These are phyloP conservation scores for Myochromella boudieri DNA, from an alignment of 768 basidiomycete genomes.

Conservation along the genomic window DNA sequence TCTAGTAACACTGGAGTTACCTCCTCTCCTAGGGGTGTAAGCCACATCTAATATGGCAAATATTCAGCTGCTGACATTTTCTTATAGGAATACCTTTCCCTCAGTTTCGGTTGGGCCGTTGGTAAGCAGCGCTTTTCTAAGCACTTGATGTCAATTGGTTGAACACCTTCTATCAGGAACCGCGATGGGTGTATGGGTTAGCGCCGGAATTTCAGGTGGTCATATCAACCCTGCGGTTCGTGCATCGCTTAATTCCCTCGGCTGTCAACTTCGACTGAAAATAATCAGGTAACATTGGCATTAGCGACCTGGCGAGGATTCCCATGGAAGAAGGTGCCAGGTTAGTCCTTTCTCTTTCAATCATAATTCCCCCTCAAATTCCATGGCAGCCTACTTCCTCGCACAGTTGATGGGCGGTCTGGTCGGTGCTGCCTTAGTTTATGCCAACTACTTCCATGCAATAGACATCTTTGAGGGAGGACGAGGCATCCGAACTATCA, in stretches of 20 bases:
- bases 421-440: constrained; percentile 57
- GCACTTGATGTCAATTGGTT: neutral
- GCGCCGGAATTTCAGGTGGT: constrained; percentile 49
- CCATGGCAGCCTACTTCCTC: constrained; percentile 43
- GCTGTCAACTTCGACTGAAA: constrained; percentile 2
- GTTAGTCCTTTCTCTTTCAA: constrained; percentile 15
- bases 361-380: neutral
- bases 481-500: constrained; percentile 47
- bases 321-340: constrained; percentile 71
- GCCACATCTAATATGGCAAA: constrained; percentile 12
- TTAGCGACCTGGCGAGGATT: constrained; percentile 65
- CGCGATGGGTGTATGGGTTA: constrained; percentile 48
- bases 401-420: constrained; percentile 65
- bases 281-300: constrained; percentile 55
- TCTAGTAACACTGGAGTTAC: constrained; percentile 39
- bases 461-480: constrained; percentile 66
- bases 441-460: constrained; percentile 69
- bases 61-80: neutral
- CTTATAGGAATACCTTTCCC: constrained; percentile 38
- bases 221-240: constrained; percentile 43
- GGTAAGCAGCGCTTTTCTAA: constrained; percentile 23
- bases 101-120: constrained; percentile 44
- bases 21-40: constrained; percentile 45
- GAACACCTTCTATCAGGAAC: constrained; percentile 27
- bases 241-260: constrained; percentile 3